Evolutionary conservation across 768 basidiomycete genomes (phyloP).

Genomic region (Leucosporidium yakuticum): DNA sequence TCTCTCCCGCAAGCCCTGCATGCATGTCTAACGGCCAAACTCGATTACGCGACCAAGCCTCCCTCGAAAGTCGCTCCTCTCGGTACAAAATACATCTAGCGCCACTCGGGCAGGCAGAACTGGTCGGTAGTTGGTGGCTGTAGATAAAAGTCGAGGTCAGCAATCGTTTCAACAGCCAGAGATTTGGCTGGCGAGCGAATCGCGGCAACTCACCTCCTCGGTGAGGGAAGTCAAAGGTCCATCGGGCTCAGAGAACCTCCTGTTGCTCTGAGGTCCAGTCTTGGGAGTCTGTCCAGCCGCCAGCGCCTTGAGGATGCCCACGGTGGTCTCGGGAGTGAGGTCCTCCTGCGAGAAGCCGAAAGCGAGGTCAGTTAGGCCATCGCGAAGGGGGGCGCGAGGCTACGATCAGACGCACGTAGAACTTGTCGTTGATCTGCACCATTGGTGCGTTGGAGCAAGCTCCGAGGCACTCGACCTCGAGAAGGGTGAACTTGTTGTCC

Average conservation of each 20-base stretch:
- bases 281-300: slow-evolving; percentile 70
- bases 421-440: slow-evolving; percentile 93
- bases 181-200: too few relatives aligned
- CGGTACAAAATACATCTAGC: slow-evolving; percentile 3
- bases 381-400: neutral
- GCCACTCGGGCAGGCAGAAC: slow-evolving; percentile 32
- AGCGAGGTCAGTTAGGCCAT: neutral
- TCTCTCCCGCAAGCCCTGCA: too few relatives aligned
- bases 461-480: slow-evolving; percentile 98
- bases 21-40: too few relatives aligned
- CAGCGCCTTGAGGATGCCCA: slow-evolving; percentile 46
- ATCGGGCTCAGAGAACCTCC: slow-evolving; percentile 25
- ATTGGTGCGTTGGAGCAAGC: slow-evolving; percentile 98
- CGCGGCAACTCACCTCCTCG: slow-evolving; percentile 9
- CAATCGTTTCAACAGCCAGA: neutral
- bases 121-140: slow-evolving; percentile 30
- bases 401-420: slow-evolving; percentile 61
- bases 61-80: too few relatives aligned
- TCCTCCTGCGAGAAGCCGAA: slow-evolving; percentile 43
- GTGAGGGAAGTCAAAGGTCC: slow-evolving; percentile 29
- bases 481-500: slow-evolving; percentile 92
- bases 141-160: neutral
- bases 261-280: slow-evolving; percentile 69
- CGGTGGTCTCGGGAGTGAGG: slow-evolving; percentile 48
- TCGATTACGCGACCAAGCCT: too few relatives aligned